Evolutionary conservation across 129 eudicot species (phyloP), one percentile per base, ranked within the genome.

Genomic region (Flaveria linearis): DNA sequence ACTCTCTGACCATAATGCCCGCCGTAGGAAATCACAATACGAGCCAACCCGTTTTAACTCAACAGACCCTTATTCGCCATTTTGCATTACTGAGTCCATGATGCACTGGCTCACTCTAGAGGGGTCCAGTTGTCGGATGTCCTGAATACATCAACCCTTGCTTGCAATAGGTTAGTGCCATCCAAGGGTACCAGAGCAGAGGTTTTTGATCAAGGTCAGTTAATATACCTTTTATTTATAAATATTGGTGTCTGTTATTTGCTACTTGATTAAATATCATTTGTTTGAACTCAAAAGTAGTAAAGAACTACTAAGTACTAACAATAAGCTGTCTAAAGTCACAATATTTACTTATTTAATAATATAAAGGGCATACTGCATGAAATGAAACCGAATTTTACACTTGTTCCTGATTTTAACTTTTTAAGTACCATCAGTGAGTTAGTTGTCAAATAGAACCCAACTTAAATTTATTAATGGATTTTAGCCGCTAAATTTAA

Each of bases 1-100:
- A 45, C 97, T 92, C 39, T 86, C 93, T 78, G 96, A 92, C 78
- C 97, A 92, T 62, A 92, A 92, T 82, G 91, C 97, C 28, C 82
- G 97, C 10, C 96, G 97, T 62, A 85, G 97, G 76, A 92, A 92
- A 77, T 93, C 93, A 46, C 88, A 85, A 50, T 83, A 82, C 9
- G 96, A 87, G 33, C 69, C 86, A 3, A 84, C 86, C 52, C 85
- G 69, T 53, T 92, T 87, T 67, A 82, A 74, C 53, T 73, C 96
- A 3, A 53, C 88, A 39, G 84, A 81, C 84, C 80, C 84, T 69
- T 73, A 86, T 63, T 89, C 94, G 13, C 72, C 91, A 11, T 78
- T 92, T 72, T 86, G 78, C 78, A 91, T 87, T 86, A 80, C 45
- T 51, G 69, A 25, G 17, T 22, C 64, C 41, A 43, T 50, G 74